Evolutionary conservation across 1,139 yeast genomes (phyloP), one percentile per base, ranked within the genome.

Genomic region (Cylindricascospora bacillispora): DNA sequence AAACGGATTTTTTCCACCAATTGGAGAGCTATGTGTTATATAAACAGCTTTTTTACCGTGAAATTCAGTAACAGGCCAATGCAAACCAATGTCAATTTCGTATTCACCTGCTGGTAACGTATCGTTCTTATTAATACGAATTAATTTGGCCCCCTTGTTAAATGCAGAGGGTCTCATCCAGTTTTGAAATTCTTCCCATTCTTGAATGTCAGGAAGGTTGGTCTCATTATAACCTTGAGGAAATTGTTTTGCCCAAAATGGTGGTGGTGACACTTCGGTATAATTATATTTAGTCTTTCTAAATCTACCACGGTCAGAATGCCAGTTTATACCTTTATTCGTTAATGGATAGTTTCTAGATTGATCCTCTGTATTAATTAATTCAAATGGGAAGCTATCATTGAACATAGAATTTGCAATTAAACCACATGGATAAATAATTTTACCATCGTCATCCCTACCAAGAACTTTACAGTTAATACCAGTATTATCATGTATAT

Each of bases 91-190:
- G 30, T 66, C 64, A 13, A 78, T 51, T 38, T 70, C 63, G 44
- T 78, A 78, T 14, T 69, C 65, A 4, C 89, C 89, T 4, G 70
- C 63, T 1, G 54, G 39, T 34, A 79, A 51, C 1, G 67, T 49
- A 6, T 57, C 63, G 3, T 69, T 59, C 11, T 62, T 62, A 48
- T 74, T 76, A 37, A 67, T 63, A 13, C 77, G 70, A 35, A 78
- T 75, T 19, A 78, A 53, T 46, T 78, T 79, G 59, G 73, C 68
- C 48, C 76, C 76, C 7, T 68, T 62, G 15, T 86, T 78, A 36
- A 79, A 61, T 0, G 83, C 86, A 1, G 89, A 83, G 1, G 89
- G 78, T 43, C 85, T 65, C 92, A 79, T 79, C 92, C 92, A 79
- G 47, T 78, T 79, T 54, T 77, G 83, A 29, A 68, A 60, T 24